phyloP scores from a whole-genome alignment of 768 basidiomycete genomes.

The Pleurotus pulmonarius region DNA sequence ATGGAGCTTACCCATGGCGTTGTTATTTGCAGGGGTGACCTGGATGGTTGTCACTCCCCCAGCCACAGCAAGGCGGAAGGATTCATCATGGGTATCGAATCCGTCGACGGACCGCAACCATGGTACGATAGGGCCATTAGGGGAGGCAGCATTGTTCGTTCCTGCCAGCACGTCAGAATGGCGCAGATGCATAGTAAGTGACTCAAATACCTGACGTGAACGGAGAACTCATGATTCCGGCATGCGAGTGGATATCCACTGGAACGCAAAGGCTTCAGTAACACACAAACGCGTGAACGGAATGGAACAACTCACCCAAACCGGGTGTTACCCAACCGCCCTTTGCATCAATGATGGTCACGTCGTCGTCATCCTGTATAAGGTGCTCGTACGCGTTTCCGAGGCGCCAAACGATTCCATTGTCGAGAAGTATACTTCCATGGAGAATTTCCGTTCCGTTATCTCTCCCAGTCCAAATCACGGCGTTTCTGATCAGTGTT shows the following conservation, averaged over 20 bases:
- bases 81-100: constrained; percentile 82
- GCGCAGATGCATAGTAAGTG: background rate
- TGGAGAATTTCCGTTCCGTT: constrained; percentile 52
- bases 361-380: constrained; percentile 8
- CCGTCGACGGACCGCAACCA: constrained; percentile 83
- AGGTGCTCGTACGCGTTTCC: constrained; percentile 38
- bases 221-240: constrained; percentile 72
- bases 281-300: background rate
- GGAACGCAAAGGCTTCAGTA: background rate
- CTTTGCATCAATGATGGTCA: constrained; percentile 41
- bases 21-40: constrained; percentile 72
- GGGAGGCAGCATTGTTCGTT: constrained; percentile 59
- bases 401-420: constrained; percentile 50
- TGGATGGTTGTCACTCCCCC: constrained; percentile 88
- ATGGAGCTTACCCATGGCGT: constrained; percentile 58
- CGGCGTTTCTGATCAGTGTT: constrained; percentile 69
- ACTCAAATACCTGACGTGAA: constrained; percentile 33
- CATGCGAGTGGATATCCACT: constrained; percentile 79
- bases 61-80: constrained; percentile 69
- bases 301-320: constrained; percentile 11
- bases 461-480: constrained; percentile 54
- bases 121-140: constrained; percentile 64
- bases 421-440: constrained; percentile 59
- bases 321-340: constrained; percentile 80
- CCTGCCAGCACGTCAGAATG: constrained; percentile 23